Conservation (phyloP, 495 filamentous ascomycete species). For the Hypomontagnella submonticulosa region DNA sequence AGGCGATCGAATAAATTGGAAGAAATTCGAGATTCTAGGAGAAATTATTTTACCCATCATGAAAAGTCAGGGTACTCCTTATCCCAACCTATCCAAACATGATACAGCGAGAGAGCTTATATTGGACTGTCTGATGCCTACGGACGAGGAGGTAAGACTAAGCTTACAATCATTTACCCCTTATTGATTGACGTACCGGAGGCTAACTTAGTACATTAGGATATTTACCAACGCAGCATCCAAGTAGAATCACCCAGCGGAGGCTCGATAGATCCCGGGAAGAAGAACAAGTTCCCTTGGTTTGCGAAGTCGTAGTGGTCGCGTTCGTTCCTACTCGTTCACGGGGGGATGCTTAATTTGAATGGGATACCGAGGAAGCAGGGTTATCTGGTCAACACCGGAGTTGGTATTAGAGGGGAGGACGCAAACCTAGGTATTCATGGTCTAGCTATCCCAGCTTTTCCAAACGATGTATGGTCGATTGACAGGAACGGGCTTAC, state of each 20-base stretch:
- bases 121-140: constrained; percentile 69
- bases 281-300: constrained; percentile 67
- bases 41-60: constrained; percentile 91
- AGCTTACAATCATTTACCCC: neutral
- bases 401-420: constrained; percentile 26
- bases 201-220: constrained; percentile 55
- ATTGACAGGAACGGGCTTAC: constrained; percentile 1
- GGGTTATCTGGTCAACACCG: constrained; percentile 5
- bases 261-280: constrained; percentile 51
- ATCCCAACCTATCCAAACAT: constrained; percentile 72
- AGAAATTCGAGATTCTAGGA: constrained; percentile 96
- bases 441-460: constrained; percentile 3
- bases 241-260: constrained; percentile 62
- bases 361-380: neutral
- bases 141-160: constrained; percentile 68
- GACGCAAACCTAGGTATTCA: constrained; percentile 4
- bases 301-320: constrained; percentile 55
- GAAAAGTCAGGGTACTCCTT: constrained; percentile 87
- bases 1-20: constrained; percentile 89
- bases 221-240: constrained; percentile 69
- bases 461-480: neutral
- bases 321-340: constrained; percentile 4
- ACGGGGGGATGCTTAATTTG: constrained; percentile 3
- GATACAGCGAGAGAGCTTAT: constrained; percentile 76
- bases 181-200: neutral